Evolutionary conservation across 768 basidiomycete species (phyloP).

Genomic region (Phaeotremella skinneri): DNA sequence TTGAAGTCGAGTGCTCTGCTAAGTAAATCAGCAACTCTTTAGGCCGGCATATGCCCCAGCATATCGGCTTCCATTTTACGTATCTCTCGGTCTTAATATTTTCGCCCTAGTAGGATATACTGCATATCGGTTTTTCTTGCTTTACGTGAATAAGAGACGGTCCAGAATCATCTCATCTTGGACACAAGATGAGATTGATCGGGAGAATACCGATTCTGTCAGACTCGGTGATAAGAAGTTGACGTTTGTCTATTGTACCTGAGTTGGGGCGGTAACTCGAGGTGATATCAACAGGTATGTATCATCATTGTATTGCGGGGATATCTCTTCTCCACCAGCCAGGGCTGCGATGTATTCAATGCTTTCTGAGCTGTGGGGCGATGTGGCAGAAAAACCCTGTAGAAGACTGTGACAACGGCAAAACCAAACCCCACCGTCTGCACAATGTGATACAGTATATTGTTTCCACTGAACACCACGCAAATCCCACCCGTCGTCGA

Average conservation of each 20-base stretch:
- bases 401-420: no score
- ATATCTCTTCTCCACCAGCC: no score
- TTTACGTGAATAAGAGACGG: conserved; percentile 13
- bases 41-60: conserved; percentile 16
- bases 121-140: conserved; percentile 9
- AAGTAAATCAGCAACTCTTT: conserved; percentile 19
- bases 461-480: no score
- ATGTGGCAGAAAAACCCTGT: no score
- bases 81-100: conserved; percentile 16
- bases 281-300: no score
- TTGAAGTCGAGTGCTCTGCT: not conserved
- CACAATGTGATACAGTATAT: no score
- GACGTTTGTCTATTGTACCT: conserved; percentile 26
- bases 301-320: no score
- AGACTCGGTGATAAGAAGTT: conserved; percentile 27
- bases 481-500: no score
- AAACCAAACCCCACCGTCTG: no score
- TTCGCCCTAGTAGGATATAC: conserved; percentile 16
- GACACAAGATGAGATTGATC: conserved; percentile 21
- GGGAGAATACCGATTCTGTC: conserved; percentile 15
- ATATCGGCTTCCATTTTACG: conserved; percentile 22
- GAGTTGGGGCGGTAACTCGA: no score
- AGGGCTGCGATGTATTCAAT: no score
- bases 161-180: conserved; percentile 11
- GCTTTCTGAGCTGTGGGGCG: no score